Base-by-base conservation (phyloP, 768 basidiomycete species). In the Macrolepiota albuminosa region DNA sequence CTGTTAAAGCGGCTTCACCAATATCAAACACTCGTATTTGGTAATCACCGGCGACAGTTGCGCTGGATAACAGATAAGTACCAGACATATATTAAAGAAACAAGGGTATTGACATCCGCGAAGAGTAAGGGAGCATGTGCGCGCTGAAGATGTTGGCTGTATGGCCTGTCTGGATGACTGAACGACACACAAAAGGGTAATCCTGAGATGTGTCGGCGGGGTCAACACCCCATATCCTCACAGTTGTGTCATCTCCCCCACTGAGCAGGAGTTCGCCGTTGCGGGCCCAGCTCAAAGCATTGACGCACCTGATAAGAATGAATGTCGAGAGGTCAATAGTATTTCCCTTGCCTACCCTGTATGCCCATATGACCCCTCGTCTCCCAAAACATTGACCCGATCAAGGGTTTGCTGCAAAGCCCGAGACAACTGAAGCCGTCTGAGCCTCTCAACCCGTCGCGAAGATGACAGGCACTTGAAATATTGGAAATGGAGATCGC, bases 111-210 rank as follows among this genome's bases (percentile, higher is more conserved):
- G 71, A 92, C 84, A 95, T 88, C 55, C 85, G 82, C n/a, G 86
- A 82, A 11, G 91, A 90, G 63, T 82, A 76, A 0, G 92, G 91
- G 1, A 96, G 76, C 80, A 91, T 87, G 49, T 90, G 84, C 0
- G 83, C 85, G 64, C 87, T 90, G 76, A 96, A 96, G 49, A 96
- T 91, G 67, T 96, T 96, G 13, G 81, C 84, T 49, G 74, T 80
- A 70, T 96, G 93, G 3, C 91, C 91, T 0, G 93, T 94, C 14
- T 78, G 71, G 53, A 95, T 85, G n/a, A 88, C 81, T 8, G 84
- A 78, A 58, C 83, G 77, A 67, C 82, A 91, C 45, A 74, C 72
- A 71, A 85, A 92, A 31, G 83, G 87, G 74, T 86, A 89, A 54
- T 83, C 82, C 34, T 78, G 69, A 31, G 60, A 65, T 21, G 68